Base-by-base conservation (phyloP, 352 stramenopile genomes). In the Pythium graminicola region DNA sequence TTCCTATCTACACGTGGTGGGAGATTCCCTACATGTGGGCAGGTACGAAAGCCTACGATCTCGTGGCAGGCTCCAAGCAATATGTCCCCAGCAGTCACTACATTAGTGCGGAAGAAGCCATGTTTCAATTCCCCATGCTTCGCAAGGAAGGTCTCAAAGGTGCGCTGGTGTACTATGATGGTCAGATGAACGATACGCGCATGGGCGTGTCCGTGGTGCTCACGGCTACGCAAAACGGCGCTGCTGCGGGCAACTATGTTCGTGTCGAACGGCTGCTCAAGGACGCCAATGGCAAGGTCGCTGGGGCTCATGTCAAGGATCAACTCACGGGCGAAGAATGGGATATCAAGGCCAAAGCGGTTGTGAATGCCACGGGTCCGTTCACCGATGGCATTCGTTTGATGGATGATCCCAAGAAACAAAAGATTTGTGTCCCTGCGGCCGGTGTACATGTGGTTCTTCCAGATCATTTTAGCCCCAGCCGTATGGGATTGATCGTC, bases 1-100 rank as follows among this genome's bases (percentile, higher is more conserved):
- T 97, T 60, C 91, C 93, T 39, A 91, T 97, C 58, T 97, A 97
- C 72, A 96, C 74, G 54, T 97, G 89, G 90, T 97, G 86, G 88
- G 85, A 97, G 62, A 74, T 97, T 48, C 92, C 90, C 10, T 97
- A 97, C 76, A 96, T 97, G 75, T 97, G 81, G 85, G 81, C 78
- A 4, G 93, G 93, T 17, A 79, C 89, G 50, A 97, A 97, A 69
- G 72, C 89, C 26, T 98, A 98, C 63, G 93, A 98, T 54, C 49
- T 97, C 13, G 80, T 98, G 33, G 93, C 93, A 3, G 86, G 87
- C 42, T 73, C 54, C n/a, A 86, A 94, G 56, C 80, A 85, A 32
- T 89, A 83, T 51, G 91, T 97, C 41, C 87, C 91, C 6, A 67
- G 77, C 38, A 95, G 77, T 58, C 86, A 76, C 69, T 96, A 88